phyloP scores from a whole-genome alignment of 1,284 basidiomycete genomes.

The Singerocomus inundabilis region DNA sequence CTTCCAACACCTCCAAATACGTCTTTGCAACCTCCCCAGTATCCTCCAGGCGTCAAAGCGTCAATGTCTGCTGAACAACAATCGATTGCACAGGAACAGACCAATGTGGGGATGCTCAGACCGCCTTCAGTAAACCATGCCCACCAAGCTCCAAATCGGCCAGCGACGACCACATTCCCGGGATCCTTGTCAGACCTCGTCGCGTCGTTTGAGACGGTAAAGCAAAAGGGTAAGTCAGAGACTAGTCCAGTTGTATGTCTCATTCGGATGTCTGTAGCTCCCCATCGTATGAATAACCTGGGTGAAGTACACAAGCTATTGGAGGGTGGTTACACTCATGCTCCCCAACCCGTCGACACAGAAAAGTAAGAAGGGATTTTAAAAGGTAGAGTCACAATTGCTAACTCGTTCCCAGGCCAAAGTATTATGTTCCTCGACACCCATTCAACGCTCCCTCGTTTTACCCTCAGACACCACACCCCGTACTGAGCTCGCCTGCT shows the following conservation, averaged over 20 bases:
- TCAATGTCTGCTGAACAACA: constrained; percentile 39
- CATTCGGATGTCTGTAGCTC: constrained; percentile 47
- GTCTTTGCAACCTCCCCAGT: constrained; percentile 46
- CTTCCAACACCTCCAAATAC: constrained; percentile 28
- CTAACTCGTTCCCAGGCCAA: constrained; percentile 58
- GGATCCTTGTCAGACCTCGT: constrained; percentile 91
- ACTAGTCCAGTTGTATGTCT: neutral
- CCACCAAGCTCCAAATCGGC: constrained; percentile 39
- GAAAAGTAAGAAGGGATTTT: constrained; percentile 68
- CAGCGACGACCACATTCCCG: constrained; percentile 55
- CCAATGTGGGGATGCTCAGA: constrained; percentile 30
- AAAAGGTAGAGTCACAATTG: constrained; percentile 2
- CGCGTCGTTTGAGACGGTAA: constrained; percentile 92
- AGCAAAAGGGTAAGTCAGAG: constrained; percentile 78
- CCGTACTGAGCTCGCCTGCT: constrained; percentile 80
- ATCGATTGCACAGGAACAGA: constrained; percentile 25
- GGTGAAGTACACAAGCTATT: constrained; percentile 91
- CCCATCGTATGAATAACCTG: constrained; percentile 79
- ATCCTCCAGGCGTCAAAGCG: constrained; percentile 69
- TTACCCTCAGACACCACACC: constrained; percentile 89
- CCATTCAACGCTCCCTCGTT: constrained; percentile 91
- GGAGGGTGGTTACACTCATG: constrained; percentile 84
- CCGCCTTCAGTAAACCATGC: constrained; percentile 43
- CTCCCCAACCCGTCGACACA: constrained; percentile 91
- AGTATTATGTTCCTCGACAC: constrained; percentile 95